These are phyloP conservation scores for Pseudogymnoascus sp. DNA, from an alignment of 2,329 filamentous ascomycete species.

Conservation along the genomic window DNA sequence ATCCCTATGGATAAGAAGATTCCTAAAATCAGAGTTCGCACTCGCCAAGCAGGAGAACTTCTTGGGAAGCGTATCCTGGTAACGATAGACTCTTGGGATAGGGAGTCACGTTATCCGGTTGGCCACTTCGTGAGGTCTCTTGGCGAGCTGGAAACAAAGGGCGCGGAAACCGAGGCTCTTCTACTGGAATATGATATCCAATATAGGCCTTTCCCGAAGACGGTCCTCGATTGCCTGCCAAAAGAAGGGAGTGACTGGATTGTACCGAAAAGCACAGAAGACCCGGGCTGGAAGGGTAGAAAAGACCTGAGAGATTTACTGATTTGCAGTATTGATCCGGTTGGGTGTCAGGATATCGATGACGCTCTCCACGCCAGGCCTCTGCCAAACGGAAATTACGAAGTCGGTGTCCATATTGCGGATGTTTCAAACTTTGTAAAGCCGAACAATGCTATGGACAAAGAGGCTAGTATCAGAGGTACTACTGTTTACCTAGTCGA, in stretches of 20 bases:
- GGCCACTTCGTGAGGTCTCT: conserved; percentile 91
- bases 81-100: conserved; percentile 91
- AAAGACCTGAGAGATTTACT: conserved; percentile 77
- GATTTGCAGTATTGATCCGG: conserved; percentile 95
- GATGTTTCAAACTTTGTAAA: conserved; percentile 99
- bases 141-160: conserved; percentile 90
- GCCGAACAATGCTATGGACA: conserved; percentile 94
- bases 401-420: conserved; percentile 96
- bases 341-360: conserved; percentile 95
- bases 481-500: conserved; percentile 97
- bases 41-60: conserved; percentile 80
- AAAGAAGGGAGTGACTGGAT: conserved; percentile 89
- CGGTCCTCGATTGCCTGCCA: conserved; percentile 87
- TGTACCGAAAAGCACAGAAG: conserved; percentile 69
- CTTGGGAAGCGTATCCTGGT: conserved; percentile 87
- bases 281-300: conserved; percentile 80
- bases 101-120: conserved; percentile 83
- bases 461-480: conserved; percentile 85
- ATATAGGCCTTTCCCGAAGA: conserved; percentile 93
- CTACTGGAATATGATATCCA: conserved; percentile 95
- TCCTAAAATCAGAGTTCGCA: conserved; percentile 89
- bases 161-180: conserved; percentile 92
- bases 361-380: conserved; percentile 84
- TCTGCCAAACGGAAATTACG: conserved; percentile 85
- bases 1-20: conserved; percentile 98